Evolutionary conservation across 139 green algal genomes (phyloP).

Genomic region (Mychonastes homosphaera): DNA sequence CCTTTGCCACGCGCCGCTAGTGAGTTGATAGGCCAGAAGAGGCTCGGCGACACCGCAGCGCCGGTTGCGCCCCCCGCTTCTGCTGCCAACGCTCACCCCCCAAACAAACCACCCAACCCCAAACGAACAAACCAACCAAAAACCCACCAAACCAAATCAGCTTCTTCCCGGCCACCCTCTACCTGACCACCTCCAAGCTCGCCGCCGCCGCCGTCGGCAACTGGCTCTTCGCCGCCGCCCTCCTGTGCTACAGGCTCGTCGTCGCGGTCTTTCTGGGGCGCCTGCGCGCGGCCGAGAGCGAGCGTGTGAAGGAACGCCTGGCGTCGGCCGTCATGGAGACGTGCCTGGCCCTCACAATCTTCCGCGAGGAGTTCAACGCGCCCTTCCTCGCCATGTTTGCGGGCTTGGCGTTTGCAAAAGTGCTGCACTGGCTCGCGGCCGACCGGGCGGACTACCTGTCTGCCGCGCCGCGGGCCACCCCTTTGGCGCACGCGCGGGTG

Average conservation of each 20-base stretch:
- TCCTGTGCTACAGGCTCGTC: slow-evolving; percentile 61
- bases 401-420: slow-evolving; percentile 86
- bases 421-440: slow-evolving; percentile 87
- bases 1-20: slow-evolving; percentile 81
- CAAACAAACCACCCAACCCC: neutral
- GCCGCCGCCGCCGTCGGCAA: slow-evolving; percentile 85
- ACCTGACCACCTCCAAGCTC: slow-evolving; percentile 88
- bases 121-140: neutral
- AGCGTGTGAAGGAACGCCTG: slow-evolving; percentile 81
- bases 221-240: slow-evolving; percentile 66
- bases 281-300: slow-evolving; percentile 85
- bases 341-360: slow-evolving; percentile 96
- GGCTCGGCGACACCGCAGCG: neutral
- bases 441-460: slow-evolving; percentile 88
- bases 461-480: slow-evolving; percentile 72
- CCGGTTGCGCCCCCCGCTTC: neutral
- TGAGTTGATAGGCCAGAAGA: slow-evolving; percentile 30
- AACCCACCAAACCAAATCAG: slow-evolving; percentile 25
- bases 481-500: slow-evolving; percentile 66
- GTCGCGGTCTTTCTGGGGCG: slow-evolving; percentile 84
- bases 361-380: slow-evolving; percentile 74
- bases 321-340: slow-evolving; percentile 88
- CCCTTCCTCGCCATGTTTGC: slow-evolving; percentile 86
- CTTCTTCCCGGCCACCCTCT: slow-evolving; percentile 87
- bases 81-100: neutral